Conservation (phyloP, 129 eudicot species). For the Flaveria ramosissima region DNA sequence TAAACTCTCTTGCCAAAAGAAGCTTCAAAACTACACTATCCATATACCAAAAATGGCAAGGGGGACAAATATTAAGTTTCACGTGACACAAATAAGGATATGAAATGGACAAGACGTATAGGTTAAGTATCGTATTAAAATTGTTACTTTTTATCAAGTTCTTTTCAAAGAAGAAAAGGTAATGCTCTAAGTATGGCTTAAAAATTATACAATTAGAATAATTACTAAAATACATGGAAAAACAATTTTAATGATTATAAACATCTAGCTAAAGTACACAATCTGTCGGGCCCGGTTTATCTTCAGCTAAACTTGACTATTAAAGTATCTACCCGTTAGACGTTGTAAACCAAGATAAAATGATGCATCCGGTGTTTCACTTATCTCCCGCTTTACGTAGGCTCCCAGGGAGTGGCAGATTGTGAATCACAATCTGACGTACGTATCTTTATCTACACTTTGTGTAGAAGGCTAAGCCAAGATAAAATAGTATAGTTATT, state of each 20-base stretch:
- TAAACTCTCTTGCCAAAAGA: neutral
- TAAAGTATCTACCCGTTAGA: no score
- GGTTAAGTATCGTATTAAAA: neutral
- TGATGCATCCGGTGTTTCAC: no score
- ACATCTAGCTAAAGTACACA: neutral
- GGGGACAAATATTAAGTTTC: neutral
- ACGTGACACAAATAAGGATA: neutral
- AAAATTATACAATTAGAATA: neutral
- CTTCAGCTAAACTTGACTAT: neutral
- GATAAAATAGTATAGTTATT: no score
- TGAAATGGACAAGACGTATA: neutral
- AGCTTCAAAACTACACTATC: neutral
- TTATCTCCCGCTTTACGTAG: no score
- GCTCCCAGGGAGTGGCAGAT: no score
- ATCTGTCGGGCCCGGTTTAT: neutral
- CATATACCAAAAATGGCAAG: neutral
- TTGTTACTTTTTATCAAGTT: neutral
- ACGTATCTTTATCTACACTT: no score
- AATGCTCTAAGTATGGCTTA: neutral
- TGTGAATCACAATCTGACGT: no score
- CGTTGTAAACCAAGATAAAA: no score
- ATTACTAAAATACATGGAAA: neutral
- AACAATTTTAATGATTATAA: neutral
- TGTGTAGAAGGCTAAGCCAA: neutral
- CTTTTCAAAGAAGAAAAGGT: neutral